Evolutionary conservation across 2,329 filamentous ascomycete genomes (phyloP).

Genomic region (Cladosporium sp.): DNA sequence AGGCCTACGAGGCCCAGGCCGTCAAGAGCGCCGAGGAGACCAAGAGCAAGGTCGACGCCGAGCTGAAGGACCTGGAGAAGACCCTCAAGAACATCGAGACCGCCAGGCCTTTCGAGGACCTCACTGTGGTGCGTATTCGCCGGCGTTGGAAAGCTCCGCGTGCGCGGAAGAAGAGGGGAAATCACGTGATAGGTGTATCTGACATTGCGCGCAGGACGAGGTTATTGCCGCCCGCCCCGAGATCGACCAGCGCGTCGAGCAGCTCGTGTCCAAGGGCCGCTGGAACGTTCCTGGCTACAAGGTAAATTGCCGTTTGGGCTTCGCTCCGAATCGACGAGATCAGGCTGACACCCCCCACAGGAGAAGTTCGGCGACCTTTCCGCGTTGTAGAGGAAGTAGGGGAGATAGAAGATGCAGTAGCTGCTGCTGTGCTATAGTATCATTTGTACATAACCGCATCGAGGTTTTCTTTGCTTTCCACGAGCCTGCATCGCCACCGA

Average conservation of each 20-base stretch:
- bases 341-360: constrained; percentile 53
- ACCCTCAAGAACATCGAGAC: constrained; percentile 96
- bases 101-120: constrained; percentile 89
- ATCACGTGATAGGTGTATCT: constrained; percentile 23
- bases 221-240: constrained; percentile 89
- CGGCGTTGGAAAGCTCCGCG: neutral
- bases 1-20: constrained; percentile 94
- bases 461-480: constrained; percentile 7
- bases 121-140: constrained; percentile 78
- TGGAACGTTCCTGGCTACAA: constrained; percentile 99
- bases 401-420: constrained; percentile 12
- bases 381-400: constrained; percentile 60
- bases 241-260: constrained; percentile 92
- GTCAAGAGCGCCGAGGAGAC: constrained; percentile 95
- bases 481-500: neutral
- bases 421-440: constrained; percentile 17
- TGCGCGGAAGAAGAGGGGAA: constrained; percentile 2
- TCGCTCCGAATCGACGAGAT: neutral
- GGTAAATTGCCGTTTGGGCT: constrained; percentile 51
- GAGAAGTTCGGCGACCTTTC: constrained; percentile 99
- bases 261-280: constrained; percentile 95
- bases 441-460: constrained; percentile 14
- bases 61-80: constrained; percentile 88
- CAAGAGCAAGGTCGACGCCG: constrained; percentile 90
- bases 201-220: constrained; percentile 62